Base-by-base conservation (phyloP, 83 land plant genomes). In the Diphasiastrum complanatum region DNA sequence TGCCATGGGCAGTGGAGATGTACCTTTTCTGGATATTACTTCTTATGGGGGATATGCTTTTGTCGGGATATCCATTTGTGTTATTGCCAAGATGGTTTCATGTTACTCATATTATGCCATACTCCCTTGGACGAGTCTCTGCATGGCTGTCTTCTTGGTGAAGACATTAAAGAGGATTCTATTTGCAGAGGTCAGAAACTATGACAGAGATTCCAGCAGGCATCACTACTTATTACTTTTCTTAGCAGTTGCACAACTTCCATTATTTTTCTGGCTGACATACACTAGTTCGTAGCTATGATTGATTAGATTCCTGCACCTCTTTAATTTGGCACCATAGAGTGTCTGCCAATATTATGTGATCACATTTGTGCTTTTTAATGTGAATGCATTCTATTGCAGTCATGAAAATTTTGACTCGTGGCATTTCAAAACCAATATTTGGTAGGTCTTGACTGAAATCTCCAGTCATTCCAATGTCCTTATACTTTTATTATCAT, bases 261-360 rank as follows among this genome's bases (percentile, higher is more conserved):
- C 97, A 12, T 65, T 92, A 66, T 85, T 85, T 38, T 66, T 82
- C 26, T 91, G 97, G 97, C 84, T 91, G n/a, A n/a, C n/a, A n/a
- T n/a, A n/a, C n/a, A n/a, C n/a, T n/a, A n/a, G n/a, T n/a, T n/a
- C n/a, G n/a, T n/a, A n/a, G n/a, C n/a, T n/a, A n/a, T n/a, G n/a
- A n/a, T n/a, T n/a, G n/a, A n/a, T n/a, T n/a, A n/a, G n/a, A n/a
- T n/a, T n/a, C n/a, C n/a, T n/a, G n/a, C n/a, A n/a, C n/a, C n/a
- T n/a, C n/a, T n/a, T n/a, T n/a, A n/a, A n/a, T n/a, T n/a, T n/a
- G n/a, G n/a, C n/a, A n/a, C n/a, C n/a, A n/a, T n/a, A n/a, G n/a
- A n/a, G n/a, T n/a, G n/a, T n/a, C n/a, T n/a, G n/a, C n/a, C n/a
- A n/a, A n/a, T n/a, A n/a, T n/a, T n/a, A n/a, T n/a, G n/a, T n/a